Percentiles rank a stretch among this genome's conserved stretches.
Conservation (phyloP, 108 stramenopile species). For the Parmales sp. region DNA sequence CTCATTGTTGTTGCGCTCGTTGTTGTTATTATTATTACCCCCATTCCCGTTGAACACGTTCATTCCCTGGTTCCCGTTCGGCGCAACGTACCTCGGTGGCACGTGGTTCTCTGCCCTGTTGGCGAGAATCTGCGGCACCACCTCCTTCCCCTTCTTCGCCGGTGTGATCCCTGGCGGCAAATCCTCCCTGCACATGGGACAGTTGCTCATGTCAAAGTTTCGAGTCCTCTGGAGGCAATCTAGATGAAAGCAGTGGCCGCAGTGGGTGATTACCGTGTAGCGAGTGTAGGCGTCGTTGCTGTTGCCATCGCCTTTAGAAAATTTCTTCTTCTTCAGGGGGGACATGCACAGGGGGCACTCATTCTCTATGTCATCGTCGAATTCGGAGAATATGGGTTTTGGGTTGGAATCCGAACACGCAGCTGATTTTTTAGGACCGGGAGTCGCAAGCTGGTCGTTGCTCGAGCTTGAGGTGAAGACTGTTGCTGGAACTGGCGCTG, state of each 20-base stretch:
- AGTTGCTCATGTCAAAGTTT: not conserved
- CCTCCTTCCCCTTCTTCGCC: slow-evolving; percentile 1
- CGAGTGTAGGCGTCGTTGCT: not conserved
- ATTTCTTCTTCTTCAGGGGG: not conserved
- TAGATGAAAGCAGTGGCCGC: slow-evolving; percentile 2
- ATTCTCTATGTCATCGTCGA: not conserved
- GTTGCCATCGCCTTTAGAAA: too few species aligned
- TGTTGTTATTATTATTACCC: too few species aligned
- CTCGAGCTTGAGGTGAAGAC: not conserved
- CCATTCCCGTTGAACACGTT: too few species aligned
- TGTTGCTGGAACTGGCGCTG: not conserved
- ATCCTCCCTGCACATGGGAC: slow-evolving; percentile 5
- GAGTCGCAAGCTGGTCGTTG: not conserved
- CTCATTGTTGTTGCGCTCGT: too few species aligned
- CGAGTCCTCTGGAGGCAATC: slow-evolving; percentile 1
- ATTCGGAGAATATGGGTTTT: not conserved
- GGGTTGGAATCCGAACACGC: not conserved
- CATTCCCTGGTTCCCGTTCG: too few species aligned
- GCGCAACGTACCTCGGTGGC: too few species aligned
- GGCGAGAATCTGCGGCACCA: too few species aligned
- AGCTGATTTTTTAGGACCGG: not conserved
- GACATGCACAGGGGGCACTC: slow-evolving; percentile 2
- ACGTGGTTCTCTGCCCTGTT: too few species aligned
- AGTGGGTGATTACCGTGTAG: slow-evolving; percentile 1
- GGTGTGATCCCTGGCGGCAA: slow-evolving; percentile 3